Percentiles rank a stretch among this genome's conserved stretches.
These are phyloP conservation scores for Herpetomonas tarakana DNA, from an alignment of 208 protist genomes.

Conservation along the genomic window DNA sequence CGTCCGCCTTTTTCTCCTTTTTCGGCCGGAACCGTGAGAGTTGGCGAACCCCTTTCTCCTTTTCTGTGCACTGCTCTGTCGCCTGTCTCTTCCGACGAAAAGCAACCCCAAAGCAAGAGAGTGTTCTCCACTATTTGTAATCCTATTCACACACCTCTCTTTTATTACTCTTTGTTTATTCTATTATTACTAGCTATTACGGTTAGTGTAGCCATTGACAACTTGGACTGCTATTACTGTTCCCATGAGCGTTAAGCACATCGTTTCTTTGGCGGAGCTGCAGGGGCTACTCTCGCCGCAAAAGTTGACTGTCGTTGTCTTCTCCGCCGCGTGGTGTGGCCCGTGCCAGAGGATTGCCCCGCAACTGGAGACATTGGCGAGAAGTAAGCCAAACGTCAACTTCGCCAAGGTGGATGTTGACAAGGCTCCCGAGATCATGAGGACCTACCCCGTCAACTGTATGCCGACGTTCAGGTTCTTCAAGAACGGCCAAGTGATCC, in stretches of 20 bases:
- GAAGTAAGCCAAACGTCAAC: constrained; percentile 49
- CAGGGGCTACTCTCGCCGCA: constrained; percentile 29
- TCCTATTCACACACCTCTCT: too few relatives aligned
- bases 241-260: constrained; percentile 36
- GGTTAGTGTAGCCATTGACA: too few relatives aligned
- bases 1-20: too few relatives aligned
- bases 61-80: too few relatives aligned
- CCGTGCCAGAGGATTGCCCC: constrained; percentile 61
- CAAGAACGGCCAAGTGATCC: constrained; percentile 44
- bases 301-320: constrained; percentile 71
- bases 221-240: too few relatives aligned
- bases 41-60: too few relatives aligned
- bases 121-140: too few relatives aligned
- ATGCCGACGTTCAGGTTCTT: constrained; percentile 78
- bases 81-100: too few relatives aligned
- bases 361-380: constrained; percentile 42
- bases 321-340: constrained; percentile 73
- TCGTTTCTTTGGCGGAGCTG: constrained; percentile 41
- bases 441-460: constrained; percentile 38
- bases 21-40: too few relatives aligned
- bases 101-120: too few relatives aligned
- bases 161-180: too few relatives aligned
- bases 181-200: too few relatives aligned
- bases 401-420: constrained; percentile 79
- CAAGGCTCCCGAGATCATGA: constrained; percentile 31